phyloP scores from a whole-genome alignment of 2,329 filamentous ascomycete genomes.

The Emericellopsis atlantica region DNA sequence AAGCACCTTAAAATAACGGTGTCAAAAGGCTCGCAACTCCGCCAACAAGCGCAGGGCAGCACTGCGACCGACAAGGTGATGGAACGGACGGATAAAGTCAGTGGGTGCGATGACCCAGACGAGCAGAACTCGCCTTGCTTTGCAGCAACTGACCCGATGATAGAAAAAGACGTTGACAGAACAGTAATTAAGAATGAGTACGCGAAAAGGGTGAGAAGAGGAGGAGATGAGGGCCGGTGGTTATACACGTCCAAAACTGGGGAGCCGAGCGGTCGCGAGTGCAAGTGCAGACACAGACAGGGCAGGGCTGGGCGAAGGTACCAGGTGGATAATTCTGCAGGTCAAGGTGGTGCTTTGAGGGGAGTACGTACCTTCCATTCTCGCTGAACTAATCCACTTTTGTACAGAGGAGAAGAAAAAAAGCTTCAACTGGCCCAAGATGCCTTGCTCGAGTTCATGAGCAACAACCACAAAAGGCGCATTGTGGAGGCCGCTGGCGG shows the following conservation, averaged over 20 bases:
- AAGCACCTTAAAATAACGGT: no score
- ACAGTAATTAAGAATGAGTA: background rate
- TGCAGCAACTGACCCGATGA: slow-evolving; percentile 1
- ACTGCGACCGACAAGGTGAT: background rate
- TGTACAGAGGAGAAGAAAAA: no score
- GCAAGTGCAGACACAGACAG: background rate
- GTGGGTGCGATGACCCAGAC: slow-evolving; percentile 2
- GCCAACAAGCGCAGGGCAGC: background rate
- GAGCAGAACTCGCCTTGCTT: slow-evolving; percentile 2
- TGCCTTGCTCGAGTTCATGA: no score
- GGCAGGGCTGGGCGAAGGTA: background rate
- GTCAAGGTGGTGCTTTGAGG: no score
- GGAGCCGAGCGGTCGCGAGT: background rate
- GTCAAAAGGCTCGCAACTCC: background rate
- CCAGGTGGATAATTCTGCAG: background rate
- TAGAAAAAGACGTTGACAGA: background rate
- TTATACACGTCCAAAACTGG: background rate
- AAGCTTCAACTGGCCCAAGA: no score
- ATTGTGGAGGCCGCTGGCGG: no score
- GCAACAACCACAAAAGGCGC: no score
- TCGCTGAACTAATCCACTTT: no score
- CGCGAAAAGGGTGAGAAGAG: background rate
- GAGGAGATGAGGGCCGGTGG: background rate
- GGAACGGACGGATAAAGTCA: background rate
- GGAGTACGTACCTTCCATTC: no score